Base-by-base conservation (phyloP, 1,284 basidiomycete genomes). In the Moesziomyces sp. region DNA sequence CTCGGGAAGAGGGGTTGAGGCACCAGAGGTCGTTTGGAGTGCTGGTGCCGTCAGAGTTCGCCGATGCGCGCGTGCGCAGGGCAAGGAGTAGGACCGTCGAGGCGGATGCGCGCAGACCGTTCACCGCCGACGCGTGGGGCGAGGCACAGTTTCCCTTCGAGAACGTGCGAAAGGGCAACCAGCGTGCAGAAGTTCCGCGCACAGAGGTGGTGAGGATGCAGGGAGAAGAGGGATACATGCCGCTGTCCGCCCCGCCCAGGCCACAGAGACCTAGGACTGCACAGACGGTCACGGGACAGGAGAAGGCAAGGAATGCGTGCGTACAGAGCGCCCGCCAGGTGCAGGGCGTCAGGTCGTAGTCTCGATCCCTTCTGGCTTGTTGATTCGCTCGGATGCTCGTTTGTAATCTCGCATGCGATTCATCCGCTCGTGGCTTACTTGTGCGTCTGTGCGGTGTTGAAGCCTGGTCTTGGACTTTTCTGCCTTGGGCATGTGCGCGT, bases 121-220 rank as follows among this genome's bases (percentile, higher is more conserved):
- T 74, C 38, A 74, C 71, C 0, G 71, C 71, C 5, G 71, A 74
- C 33, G 65, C 65, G 13, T 74, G 71, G 71, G 61, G 65, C 1
- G 54, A 58, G 35, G 48, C 63, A 7, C 64, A 67, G 51, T 73
- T 57, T 38, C 70, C 70, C 19, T 44, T 63, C 21, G 33, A 38
- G 2, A 52, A 44, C 14, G 48, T 52, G 26, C 53, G 55, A 26
- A 5, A 21, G 21, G 21, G 21, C 21, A 21, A 21, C 21, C 21
- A 21, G 21, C 21, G 21, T 21, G 21, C 21, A 21, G 21, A 21
- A 21, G 21, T 21, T 21, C 21, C 21, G 21, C 21, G 21, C 21
- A 21, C 21, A 21, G 21, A 21, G 21, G 21, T 21, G 21, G 21
- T 21, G 21, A 21, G 21, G 21, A 21, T 21, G 21, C 21, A 21